Percentiles rank a stretch among this genome's conserved stretches.
Conservation (phyloP, 768 basidiomycete species). For the Boletus insuetus region DNA sequence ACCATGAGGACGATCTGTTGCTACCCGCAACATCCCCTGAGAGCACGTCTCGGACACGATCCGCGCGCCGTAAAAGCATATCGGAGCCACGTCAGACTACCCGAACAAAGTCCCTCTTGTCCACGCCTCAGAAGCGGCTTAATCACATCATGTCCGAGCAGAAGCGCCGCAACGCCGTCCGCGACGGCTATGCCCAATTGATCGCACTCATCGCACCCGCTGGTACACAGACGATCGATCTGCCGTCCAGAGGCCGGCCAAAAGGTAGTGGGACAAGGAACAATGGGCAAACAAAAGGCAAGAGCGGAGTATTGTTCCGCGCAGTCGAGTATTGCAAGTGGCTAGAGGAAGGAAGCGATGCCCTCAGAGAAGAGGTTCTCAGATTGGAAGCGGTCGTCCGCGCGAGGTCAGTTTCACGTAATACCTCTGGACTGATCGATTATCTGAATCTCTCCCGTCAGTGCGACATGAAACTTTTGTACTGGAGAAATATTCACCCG, state of each 20-base stretch:
- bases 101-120: constrained; percentile 63
- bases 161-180: constrained; percentile 88
- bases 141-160: constrained; percentile 97
- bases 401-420: constrained; percentile 13
- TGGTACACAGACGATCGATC: constrained; percentile 64
- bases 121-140: constrained; percentile 81
- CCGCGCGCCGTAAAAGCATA: constrained; percentile 23
- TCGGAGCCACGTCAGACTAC: constrained; percentile 28
- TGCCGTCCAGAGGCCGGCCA: constrained; percentile 77
- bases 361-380: constrained; percentile 64
- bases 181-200: constrained; percentile 84
- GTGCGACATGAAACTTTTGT: background rate
- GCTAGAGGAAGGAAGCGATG: constrained; percentile 81
- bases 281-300: constrained; percentile 75
- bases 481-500: background rate
- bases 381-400: constrained; percentile 52
- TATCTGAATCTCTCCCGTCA: background rate
- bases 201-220: constrained; percentile 80
- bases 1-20: constrained; percentile 6
- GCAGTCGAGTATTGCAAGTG: constrained; percentile 83
- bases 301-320: constrained; percentile 85
- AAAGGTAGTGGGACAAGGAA: constrained; percentile 70
- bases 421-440: background rate
- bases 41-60: constrained; percentile 8
- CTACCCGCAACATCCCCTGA: constrained; percentile 11